Evolutionary conservation across 192 early-diverging fungal genomes (phyloP), one percentile per base, ranked within the genome.

Genomic region (Geranomyces michiganensis): DNA sequence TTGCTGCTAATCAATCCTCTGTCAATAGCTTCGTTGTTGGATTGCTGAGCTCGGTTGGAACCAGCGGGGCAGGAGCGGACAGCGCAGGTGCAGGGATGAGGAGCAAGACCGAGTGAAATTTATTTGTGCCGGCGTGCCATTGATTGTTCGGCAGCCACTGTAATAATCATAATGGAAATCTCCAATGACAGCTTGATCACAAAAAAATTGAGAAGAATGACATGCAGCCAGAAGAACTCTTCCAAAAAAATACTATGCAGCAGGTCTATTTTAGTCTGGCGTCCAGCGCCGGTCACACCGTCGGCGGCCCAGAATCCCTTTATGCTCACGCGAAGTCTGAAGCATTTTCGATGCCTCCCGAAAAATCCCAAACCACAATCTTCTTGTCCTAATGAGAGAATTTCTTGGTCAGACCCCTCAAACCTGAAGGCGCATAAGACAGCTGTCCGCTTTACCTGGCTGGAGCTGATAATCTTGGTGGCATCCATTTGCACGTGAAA

Each of bases 401-500:
- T 4, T 26, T 13, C 24, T 46, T 10, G 22, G 30, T 48, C n/a
- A 62, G n/a, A 27, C 32, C 26, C 10, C 10, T 33, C 30, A 17
- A 68, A 14, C 27, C 69, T 26, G 0, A 22, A 32, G n/a, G n/a
- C n/a, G n/a, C n/a, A n/a, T n/a, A n/a, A n/a, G n/a, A n/a, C n/a
- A 71, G 61, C 24, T 10, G 27, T 17, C n/a, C 26, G 44, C 12
- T 70, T 66, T 67, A 85, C 91, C 78, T 90, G 91, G 62, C 88
- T 89, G 6, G 84, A 77, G 67, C 79, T 91, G 65, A 98, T 87
- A 62, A 99, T 94, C 67, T 87, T 90, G 36, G 84, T 89, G 6
- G 82, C 77, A 43, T 90, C 90, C 73, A 95, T 93, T 68, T 93
- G 92, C 14, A 99, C 91, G 81, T 97, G 94, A 87, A 97, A 99